Base-by-base conservation (phyloP, 495 filamentous ascomycete species). In the Aspergillus nidulans region DNA sequence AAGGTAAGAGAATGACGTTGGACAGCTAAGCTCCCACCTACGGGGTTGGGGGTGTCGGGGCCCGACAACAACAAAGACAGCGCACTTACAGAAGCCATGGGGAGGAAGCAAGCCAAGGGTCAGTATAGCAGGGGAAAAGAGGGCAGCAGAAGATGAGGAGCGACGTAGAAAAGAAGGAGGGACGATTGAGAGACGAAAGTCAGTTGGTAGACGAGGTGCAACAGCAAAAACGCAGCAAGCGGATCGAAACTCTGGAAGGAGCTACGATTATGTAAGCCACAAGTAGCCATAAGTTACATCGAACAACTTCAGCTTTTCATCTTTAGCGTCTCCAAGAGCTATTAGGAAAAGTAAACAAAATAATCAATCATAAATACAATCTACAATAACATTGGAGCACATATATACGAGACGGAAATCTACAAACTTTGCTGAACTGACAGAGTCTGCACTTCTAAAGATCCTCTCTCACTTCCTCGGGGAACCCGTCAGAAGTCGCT, bases 11-110 rank as follows among this genome's bases (percentile, higher is more conserved):
- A 45, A 49, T 63, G 57, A 59, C 61, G 61, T 59, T 59, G 61
- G 30, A 53, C 55, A 60, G 39, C 53, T 49, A 63, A 57, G 52
- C 48, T 48, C 47, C 32, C 26, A n/a, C 26, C 4, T 47, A 48
- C 38, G 34, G 21, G 16, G 41, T 59, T 32, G 40, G 40, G 50
- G 40, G 26, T 47, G 42, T 47, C 47, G 15, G 21, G 45, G 54
- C 53, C 16, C 41, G 51, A 49, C 28, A 54, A 48, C 58, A 56
- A 62, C 50, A 25, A 49, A 55, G 47, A 41, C 49, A 42, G 43
- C 40, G 52, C 30, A 81, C 78, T 62, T 67, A 81, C 78, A 61
- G 79, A 81, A 76, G 79, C 77, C 79, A 82, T 82, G 67, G 56
- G 62, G 61, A 59, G 55, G 55, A 43, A 20, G 36, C 47, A 49